Conservation (phyloP, 306 rosid genomes). For the Medicago lupulina region DNA sequence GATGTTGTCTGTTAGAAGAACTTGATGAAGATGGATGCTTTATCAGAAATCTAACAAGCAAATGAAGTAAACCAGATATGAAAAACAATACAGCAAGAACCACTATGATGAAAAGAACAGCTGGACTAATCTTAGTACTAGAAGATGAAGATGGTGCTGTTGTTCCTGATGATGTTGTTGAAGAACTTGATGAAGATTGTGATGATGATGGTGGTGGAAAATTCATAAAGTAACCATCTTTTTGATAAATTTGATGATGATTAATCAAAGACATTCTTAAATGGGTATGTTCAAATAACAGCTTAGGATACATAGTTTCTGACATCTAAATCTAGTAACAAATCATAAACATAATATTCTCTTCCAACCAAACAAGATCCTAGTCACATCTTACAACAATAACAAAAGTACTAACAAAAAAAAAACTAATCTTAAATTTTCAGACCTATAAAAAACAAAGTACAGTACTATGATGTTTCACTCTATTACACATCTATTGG, state of each 20-base stretch:
- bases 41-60: conserved; percentile 90
- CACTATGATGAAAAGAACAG: conserved; percentile 91
- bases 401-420: neutral
- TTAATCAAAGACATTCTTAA: conserved; percentile 79
- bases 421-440: conserved; percentile 38
- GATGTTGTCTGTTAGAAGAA: conserved; percentile 65
- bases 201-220: conserved; percentile 61
- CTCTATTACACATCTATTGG: conserved; percentile 18
- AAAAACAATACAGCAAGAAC: conserved; percentile 89
- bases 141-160: conserved; percentile 60
- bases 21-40: conserved; percentile 79
- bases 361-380: conserved; percentile 49
- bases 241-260: conserved; percentile 57
- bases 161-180: conserved; percentile 37
- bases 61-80: conserved; percentile 92
- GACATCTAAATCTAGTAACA: conserved; percentile 48
- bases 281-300: conserved; percentile 65
- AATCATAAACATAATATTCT: conserved; percentile 46
- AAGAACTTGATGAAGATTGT: conserved; percentile 42
- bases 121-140: conserved; percentile 87
- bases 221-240: conserved; percentile 72
- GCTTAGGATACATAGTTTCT: conserved; percentile 47
- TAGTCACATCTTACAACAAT: conserved; percentile 45
- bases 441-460: conserved; percentile 36
- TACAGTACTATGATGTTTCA: conserved; percentile 16